Base-by-base conservation (phyloP, 1,139 yeast genomes). In the Nakaseomyces sp. region DNA sequence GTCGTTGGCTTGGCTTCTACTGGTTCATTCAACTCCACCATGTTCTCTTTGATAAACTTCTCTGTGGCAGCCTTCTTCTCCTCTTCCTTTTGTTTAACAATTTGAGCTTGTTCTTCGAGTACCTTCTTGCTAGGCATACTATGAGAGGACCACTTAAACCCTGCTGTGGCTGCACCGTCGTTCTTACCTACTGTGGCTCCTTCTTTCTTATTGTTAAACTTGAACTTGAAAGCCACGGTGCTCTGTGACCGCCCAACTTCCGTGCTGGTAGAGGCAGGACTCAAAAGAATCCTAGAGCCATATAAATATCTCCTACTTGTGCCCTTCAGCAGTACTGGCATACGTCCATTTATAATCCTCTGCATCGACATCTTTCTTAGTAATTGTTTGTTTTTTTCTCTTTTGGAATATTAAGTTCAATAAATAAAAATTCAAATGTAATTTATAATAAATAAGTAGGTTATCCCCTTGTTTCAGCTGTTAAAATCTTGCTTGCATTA, bases 221-320 rank as follows among this genome's bases (percentile, higher is more conserved):
- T 25, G 26, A 37, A 37, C 40, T 37, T 37, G 32, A 37, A 37
- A 7, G 40, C 31, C 7, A 37, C 30, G 4, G 40, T 20, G 38
- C 28, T 35, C 18, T 20, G 26, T 2, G 38, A 18, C 19, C 28
- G 20, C 15, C 18, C 38, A 8, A 18, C 13, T 13, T 35, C 28
- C 6, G 28, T 22, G 24, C 24, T 22, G 8, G 18, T 9, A 9
- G 38, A 4, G 8, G 38, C 12, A 22, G 24, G 24, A 9, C 28
- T 16, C 38, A 20, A 7, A 13, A 20, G 18, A 4, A 22, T 15
- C 38, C 38, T 12, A 9, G 38, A 35, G 9, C 38, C 38, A 22
- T 35, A 22, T 22, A 35, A 13, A 35, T 35, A 35, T 22, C 38
- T 35, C 38, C 24, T 32, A 24, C 24, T 18, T 6, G 37, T 19